phyloP scores from a whole-genome alignment of 129 eudicot genomes.

The Erigeron canadensis region DNA sequence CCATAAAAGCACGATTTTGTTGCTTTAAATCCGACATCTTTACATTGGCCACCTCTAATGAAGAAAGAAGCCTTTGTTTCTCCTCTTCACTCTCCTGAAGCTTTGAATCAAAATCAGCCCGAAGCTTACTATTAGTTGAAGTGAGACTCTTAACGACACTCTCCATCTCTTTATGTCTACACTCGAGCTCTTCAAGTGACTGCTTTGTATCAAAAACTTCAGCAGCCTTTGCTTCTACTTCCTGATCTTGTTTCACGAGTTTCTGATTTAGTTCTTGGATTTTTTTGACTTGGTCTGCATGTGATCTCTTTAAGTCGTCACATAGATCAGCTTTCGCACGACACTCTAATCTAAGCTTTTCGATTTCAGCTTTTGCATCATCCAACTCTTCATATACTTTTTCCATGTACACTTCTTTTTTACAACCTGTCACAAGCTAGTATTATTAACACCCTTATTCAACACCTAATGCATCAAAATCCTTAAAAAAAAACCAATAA shows the following conservation, averaged over 20 bases:
- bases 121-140: slow-evolving; percentile 53
- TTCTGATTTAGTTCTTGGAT: slow-evolving; percentile 54
- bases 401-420: slow-evolving; percentile 44
- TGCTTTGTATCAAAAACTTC: slow-evolving; percentile 41
- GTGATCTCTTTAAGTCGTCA: slow-evolving; percentile 56
- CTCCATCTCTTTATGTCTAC: slow-evolving; percentile 56
- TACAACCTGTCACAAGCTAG: slow-evolving; percentile 25
- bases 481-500: background rate
- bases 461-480: background rate
- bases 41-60: slow-evolving; percentile 54
- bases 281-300: slow-evolving; percentile 46
- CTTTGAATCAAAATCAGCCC: slow-evolving; percentile 46
- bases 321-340: slow-evolving; percentile 42
- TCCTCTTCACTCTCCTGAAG: slow-evolving; percentile 57
- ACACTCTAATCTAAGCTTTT: slow-evolving; percentile 51
- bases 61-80: slow-evolving; percentile 44
- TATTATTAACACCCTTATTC: background rate
- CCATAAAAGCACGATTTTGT: slow-evolving; percentile 45
- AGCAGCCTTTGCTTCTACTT: slow-evolving; percentile 42
- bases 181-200: slow-evolving; percentile 42
- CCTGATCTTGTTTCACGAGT: slow-evolving; percentile 51
- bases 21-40: slow-evolving; percentile 44
- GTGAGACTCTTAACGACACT: slow-evolving; percentile 35
- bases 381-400: slow-evolving; percentile 65
- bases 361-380: slow-evolving; percentile 70